Evolutionary conservation across 2,329 filamentous ascomycete species (phyloP).

Genomic region (Nothophaeocryptopus gaeumannii): DNA sequence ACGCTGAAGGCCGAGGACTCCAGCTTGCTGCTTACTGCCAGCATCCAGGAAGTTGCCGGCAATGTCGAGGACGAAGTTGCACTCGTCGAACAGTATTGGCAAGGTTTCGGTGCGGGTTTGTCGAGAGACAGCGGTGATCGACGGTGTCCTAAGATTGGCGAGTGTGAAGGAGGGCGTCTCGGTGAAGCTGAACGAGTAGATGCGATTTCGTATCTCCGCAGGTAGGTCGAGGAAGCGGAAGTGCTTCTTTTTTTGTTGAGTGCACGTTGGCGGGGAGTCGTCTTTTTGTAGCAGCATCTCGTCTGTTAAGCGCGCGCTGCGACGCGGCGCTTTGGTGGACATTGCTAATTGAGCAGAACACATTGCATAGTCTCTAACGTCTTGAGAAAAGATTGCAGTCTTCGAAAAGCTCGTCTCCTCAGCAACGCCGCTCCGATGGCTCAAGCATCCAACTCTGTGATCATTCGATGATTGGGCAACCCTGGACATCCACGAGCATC

Average conservation of each 20-base stretch:
- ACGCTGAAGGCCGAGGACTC: background rate
- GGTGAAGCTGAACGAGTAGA: constrained; percentile 7
- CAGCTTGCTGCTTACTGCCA: background rate
- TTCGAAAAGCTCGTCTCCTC: too few species aligned
- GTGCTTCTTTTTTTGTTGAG: background rate
- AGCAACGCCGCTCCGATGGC: too few species aligned
- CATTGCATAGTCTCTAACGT: too few species aligned
- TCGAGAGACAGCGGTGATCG: constrained; percentile 6
- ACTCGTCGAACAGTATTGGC: constrained; percentile 6
- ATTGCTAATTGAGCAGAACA: too few species aligned
- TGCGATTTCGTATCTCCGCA: constrained; percentile 41
- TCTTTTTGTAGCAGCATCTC: too few species aligned
- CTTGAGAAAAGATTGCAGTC: too few species aligned
- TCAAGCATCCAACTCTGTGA: too few species aligned
- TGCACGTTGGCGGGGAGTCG: too few species aligned
- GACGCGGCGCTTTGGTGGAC: too few species aligned
- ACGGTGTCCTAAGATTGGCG: constrained; percentile 1
- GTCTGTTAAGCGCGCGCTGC: too few species aligned
- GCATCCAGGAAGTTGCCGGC: constrained; percentile 6
- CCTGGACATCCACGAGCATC: too few species aligned
- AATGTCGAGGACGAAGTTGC: constrained; percentile 7
- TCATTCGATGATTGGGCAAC: too few species aligned
- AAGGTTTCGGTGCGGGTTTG: constrained; percentile 3
- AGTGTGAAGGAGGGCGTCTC: background rate
- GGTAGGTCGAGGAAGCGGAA: constrained; percentile 22